Evolutionary conservation across 495 filamentous ascomycete species (phyloP).

Genomic region (Diplogelasinospora grovesii): DNA sequence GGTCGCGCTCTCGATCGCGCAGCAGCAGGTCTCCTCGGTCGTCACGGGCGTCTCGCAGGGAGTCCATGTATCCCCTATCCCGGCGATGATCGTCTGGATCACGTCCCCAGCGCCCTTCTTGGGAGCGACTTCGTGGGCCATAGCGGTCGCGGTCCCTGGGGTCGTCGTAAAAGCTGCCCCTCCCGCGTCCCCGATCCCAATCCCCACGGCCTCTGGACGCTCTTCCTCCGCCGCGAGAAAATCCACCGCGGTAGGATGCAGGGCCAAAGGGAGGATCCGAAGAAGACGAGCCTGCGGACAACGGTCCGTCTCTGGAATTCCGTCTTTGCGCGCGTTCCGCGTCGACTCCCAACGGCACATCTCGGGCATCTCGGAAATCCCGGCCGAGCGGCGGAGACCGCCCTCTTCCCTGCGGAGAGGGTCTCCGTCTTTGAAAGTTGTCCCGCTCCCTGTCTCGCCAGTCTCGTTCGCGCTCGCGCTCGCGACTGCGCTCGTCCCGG

Average conservation of each 20-base stretch:
- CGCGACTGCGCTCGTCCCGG: constrained; percentile 43
- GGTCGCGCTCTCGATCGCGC: constrained; percentile 32
- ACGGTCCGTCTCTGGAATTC: constrained; percentile 51
- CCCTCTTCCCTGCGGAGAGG: constrained; percentile 38
- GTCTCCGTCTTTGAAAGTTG: constrained; percentile 34
- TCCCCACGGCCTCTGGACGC: constrained; percentile 62
- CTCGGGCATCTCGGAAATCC: constrained; percentile 25
- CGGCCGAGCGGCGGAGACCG: constrained; percentile 32
- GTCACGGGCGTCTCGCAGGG: constrained; percentile 47
- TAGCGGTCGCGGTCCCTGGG: constrained; percentile 50
- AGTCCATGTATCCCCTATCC: constrained; percentile 32
- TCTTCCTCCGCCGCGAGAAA: constrained; percentile 38
- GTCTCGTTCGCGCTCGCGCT: constrained; percentile 35
- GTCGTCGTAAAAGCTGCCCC: constrained; percentile 45
- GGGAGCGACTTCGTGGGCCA: constrained; percentile 61
- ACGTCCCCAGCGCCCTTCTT: constrained; percentile 53
- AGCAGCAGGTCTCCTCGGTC: constrained; percentile 38
- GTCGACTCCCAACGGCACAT: constrained; percentile 40
- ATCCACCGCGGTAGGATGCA: constrained; percentile 48
- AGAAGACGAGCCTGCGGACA: constrained; percentile 61
- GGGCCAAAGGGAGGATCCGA: constrained; percentile 55
- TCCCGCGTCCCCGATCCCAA: constrained; percentile 48
- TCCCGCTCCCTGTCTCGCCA: constrained; percentile 35
- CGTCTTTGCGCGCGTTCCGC: constrained; percentile 44
- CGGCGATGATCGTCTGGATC: constrained; percentile 45